Evolutionary conservation across 225 moss, liverwort and hornwort genomes (phyloP), one percentile per base, ranked within the genome.

Genomic region (Antitrichia curtipendula): DNA sequence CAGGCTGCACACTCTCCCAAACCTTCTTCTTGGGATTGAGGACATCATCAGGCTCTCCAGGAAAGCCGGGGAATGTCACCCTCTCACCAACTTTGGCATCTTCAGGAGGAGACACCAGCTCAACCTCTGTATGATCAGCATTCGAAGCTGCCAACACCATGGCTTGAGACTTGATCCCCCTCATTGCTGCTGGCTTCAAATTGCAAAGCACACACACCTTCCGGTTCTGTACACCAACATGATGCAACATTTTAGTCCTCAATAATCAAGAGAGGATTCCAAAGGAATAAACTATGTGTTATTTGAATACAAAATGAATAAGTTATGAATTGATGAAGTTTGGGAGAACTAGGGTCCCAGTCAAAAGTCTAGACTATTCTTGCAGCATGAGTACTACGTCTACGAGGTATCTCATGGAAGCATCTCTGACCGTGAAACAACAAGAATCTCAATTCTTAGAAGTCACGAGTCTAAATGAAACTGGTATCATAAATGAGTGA

Each of bases 1-100:
- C 94, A 15, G 93, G 96, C 38, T 98, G 98, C 69, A 97, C 95
- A 49, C 92, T 86, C 84, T 98, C 98, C 97, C 96, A 98, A 34
- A 98, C 85, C 88, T 97, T 98, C 91, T 97, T 98, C 91, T 98
- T 98, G 14, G 97, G 93, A 87, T 96, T 97, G 86, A 98, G 88
- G 52, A 98, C 85, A 43, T 95, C 95, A 61, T 98, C 97, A 2
- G 98, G 90, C 40, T 95, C 93, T 2, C 98, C 95, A 49, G 86
- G 82, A 65, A 92, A 95, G 36, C 98, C 95, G 21, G 93, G 93
- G 75, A 96, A 97, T 43, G 90, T 93, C 34, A 98, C 86, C 63
- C 95, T 90, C 85, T 97, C 97, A 47, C 98, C 96, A 40, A 96
- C 76, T 81, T 53, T 81, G 12, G 95, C 91, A 12, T 94, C 95